Conservation (phyloP, 2,329 filamentous ascomycete genomes). For the Massarina eburnea region DNA sequence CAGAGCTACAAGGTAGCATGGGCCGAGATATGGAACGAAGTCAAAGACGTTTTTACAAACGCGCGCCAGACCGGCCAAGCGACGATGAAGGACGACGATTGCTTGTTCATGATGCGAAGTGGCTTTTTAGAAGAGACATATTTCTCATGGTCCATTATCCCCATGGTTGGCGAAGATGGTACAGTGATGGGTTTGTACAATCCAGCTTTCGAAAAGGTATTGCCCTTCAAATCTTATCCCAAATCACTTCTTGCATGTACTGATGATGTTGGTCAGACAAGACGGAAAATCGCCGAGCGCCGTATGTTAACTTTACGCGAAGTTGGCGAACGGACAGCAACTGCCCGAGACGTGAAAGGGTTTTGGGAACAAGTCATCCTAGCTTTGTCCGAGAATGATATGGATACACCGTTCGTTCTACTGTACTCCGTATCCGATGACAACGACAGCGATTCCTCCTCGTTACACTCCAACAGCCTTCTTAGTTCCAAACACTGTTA, state of each 20-base stretch:
- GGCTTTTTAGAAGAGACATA: slow-evolving; percentile 77
- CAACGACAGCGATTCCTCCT: slow-evolving; percentile 69
- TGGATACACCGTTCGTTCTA: slow-evolving; percentile 74
- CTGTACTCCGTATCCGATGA: slow-evolving; percentile 77
- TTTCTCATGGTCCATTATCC: slow-evolving; percentile 81
- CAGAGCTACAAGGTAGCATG: slow-evolving; percentile 68
- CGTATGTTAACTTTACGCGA: slow-evolving; percentile 78
- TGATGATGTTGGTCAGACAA: slow-evolving; percentile 50
- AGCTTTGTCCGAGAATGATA: slow-evolving; percentile 72
- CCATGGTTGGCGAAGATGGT: slow-evolving; percentile 73
- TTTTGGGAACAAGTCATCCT: slow-evolving; percentile 74
- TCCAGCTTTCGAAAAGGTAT: slow-evolving; percentile 71
- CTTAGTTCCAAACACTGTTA: slow-evolving; percentile 63
- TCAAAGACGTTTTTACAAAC: slow-evolving; percentile 67
- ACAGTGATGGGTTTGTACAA: slow-evolving; percentile 77
- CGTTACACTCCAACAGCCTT: slow-evolving; percentile 68
- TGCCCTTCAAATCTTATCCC: not conserved
- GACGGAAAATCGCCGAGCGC: slow-evolving; percentile 75
- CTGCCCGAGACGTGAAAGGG: slow-evolving; percentile 69
- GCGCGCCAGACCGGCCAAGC: slow-evolving; percentile 72
- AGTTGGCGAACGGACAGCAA: slow-evolving; percentile 72
- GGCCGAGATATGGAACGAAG: slow-evolving; percentile 73
- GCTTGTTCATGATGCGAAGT: slow-evolving; percentile 69
- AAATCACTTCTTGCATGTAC: not conserved
- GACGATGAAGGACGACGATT: slow-evolving; percentile 82